Evolutionary conservation across 352 stramenopile genomes (phyloP).

Genomic region (Pythium brassicae): DNA sequence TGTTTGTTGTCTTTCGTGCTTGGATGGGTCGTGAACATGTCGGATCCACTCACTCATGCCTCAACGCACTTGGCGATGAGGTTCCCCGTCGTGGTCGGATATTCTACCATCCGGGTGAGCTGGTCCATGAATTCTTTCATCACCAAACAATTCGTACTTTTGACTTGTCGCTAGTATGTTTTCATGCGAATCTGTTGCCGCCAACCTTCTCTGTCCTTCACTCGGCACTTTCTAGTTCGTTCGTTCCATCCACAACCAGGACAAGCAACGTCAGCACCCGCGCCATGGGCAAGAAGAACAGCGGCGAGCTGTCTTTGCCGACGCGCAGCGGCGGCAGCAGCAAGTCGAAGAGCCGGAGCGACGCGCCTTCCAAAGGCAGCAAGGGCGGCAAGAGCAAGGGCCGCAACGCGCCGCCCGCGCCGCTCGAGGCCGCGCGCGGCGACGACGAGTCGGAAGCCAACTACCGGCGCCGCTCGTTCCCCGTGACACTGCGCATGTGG

Average conservation of each 20-base stretch:
- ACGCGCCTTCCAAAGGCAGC: neutral
- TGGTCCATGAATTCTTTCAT: conserved; percentile 99
- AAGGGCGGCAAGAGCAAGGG: conserved; percentile 3
- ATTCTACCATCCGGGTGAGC: no score
- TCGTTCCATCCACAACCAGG: no score
- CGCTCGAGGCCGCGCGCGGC: conserved; percentile 15
- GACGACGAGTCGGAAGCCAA: conserved; percentile 65
- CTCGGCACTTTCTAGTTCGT: no score
- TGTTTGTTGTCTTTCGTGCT: neutral
- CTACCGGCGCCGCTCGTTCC: conserved; percentile 70
- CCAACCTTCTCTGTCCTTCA: no score
- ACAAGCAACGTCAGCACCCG: no score
- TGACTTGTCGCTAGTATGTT: no score
- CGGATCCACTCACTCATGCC: conserved; percentile 6
- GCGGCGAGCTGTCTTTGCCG: conserved; percentile 6
- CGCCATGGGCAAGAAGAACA: conserved; percentile 17
- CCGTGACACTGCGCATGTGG: conserved; percentile 90
- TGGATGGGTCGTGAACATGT: no score
- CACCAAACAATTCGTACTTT: no score
- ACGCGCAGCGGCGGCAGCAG: conserved; percentile 10
- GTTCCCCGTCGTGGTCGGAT: conserved; percentile 92
- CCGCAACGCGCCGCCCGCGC: conserved; percentile 18
- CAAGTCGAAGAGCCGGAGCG: conserved; percentile 6
- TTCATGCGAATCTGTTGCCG: no score
- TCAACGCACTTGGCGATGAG: conserved; percentile 98